Evolutionary conservation across 345 rosid genomes (phyloP), one percentile per base, ranked within the genome.

Genomic region (Camelina hispida): DNA sequence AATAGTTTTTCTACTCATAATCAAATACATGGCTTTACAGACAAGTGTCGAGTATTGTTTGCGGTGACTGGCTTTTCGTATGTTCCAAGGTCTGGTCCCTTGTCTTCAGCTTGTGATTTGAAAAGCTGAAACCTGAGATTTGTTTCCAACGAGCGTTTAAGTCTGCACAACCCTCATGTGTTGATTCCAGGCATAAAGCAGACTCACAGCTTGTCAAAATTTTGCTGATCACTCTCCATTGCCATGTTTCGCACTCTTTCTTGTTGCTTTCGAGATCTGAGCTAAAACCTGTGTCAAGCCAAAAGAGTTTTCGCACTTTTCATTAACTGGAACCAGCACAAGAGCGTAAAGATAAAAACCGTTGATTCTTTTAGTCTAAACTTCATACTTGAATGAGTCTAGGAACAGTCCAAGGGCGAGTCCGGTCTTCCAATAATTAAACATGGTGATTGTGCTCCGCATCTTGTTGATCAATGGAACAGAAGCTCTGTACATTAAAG

Each of bases 361-460:
- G 55, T 62, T 47, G 40, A 80, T 20, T 59, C 18, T 16, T 20
- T 63, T 48, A 13, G 38, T 80, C 81, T 43, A 74, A 35, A 47
- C 35, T 78, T 84, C 86, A 25, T 93, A 89, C 85, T 93, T 91
- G 62, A 93, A 91, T 35, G 98, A 93, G 85, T 93, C 96, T 83
- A 89, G 79, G 89, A 93, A 91, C n/a, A 93, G 89, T 64, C 98
- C 97, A 0, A 93, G 89, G 42, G 87, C 81, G 5, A 93, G 93
- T 25, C 98, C 98, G 1, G 91, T 84, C 81, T 93, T 93, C 98
- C 97, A 93, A 78, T 85, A 89, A 71, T 89, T 93, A 67, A 93
- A 87, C 84, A 91, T 79, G 54, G 87, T 78, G 79, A 91, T 83
- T 28, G 87, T 74, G 82, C 79, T 81, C 80, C 81, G 81, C 52